Percentiles rank a stretch among this genome's conserved stretches.
Evolutionary conservation across 768 basidiomycete species (phyloP).

Genomic region (Termitomyces sp.): DNA sequence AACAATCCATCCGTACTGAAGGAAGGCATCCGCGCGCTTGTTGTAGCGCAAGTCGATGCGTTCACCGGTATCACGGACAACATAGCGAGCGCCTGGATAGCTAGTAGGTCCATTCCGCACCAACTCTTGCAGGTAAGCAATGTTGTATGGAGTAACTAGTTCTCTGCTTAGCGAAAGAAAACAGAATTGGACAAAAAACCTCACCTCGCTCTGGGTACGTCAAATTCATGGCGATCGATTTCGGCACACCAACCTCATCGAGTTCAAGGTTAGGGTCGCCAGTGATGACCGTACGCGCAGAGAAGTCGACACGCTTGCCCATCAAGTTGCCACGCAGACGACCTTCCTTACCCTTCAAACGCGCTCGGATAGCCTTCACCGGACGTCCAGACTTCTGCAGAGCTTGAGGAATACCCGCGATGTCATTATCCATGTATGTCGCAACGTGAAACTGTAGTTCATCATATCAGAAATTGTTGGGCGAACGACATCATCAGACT

Average conservation of each 20-base stretch:
- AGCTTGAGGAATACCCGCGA: slow-evolving; percentile 96
- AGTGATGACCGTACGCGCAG: slow-evolving; percentile 97
- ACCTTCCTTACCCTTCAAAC: slow-evolving; percentile 98
- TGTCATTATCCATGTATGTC: slow-evolving; percentile 99
- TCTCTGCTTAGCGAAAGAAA: slow-evolving; percentile 6
- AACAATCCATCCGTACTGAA: slow-evolving; percentile 98
- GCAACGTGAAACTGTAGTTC: slow-evolving; percentile 86
- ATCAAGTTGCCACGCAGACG: slow-evolving; percentile 96
- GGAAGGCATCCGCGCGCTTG: slow-evolving; percentile 89
- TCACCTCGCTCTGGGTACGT: slow-evolving; percentile 95
- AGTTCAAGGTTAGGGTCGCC: slow-evolving; percentile 96
- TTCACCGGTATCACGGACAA: slow-evolving; percentile 95
- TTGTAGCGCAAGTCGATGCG: slow-evolving; percentile 96
- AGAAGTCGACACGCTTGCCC: slow-evolving; percentile 99
- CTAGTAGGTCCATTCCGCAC: slow-evolving; percentile 92
- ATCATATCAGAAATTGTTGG: background rate
- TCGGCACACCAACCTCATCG: slow-evolving; percentile 96
- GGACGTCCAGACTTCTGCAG: slow-evolving; percentile 96
- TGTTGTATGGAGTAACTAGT: slow-evolving; percentile 95
- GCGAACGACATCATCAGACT: background rate
- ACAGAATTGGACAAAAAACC: slow-evolving; percentile 14
- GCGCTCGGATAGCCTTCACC: slow-evolving; percentile 96
- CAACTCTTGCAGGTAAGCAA: slow-evolving; percentile 87
- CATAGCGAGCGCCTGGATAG: slow-evolving; percentile 96
- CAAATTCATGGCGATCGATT: slow-evolving; percentile 93